A percentile compares a stretch with the other conserved stretches of the same genome.
Evolutionary conservation across 495 filamentous ascomycete genomes (phyloP).

Genomic region (Melanomma pulvis-pyrius): DNA sequence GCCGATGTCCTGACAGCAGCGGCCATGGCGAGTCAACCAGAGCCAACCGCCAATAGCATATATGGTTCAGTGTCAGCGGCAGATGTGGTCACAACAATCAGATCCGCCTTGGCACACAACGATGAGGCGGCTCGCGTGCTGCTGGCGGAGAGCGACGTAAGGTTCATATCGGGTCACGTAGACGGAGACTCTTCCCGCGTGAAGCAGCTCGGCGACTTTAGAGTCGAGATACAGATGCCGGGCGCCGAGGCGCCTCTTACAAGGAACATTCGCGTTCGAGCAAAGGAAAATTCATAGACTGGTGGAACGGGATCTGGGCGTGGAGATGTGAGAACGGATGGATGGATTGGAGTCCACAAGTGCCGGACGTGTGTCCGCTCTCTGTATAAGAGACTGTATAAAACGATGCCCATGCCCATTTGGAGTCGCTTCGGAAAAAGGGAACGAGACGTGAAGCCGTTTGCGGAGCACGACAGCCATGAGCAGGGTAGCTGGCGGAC

Average conservation of each 20-base stretch:
- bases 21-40: constrained; percentile 33
- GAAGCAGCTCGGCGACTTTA: constrained; percentile 59
- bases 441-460: constrained; percentile 19
- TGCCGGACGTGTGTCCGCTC: background rate
- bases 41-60: constrained; percentile 45
- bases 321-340: background rate
- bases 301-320: background rate
- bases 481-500: background rate
- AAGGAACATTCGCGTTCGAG: constrained; percentile 51
- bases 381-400: constrained; percentile 24
- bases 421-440: constrained; percentile 13
- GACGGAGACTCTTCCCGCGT: constrained; percentile 44
- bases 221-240: constrained; percentile 57
- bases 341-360: background rate
- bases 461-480: constrained; percentile 29
- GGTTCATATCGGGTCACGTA: constrained; percentile 46
- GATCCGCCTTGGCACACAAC: constrained; percentile 51
- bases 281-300: constrained; percentile 19
- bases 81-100: constrained; percentile 56
- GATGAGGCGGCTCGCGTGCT: constrained; percentile 56
- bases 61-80: constrained; percentile 60
- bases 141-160: constrained; percentile 55
- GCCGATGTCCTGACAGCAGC: constrained; percentile 42
- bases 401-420: constrained; percentile 17
- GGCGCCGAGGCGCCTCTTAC: constrained; percentile 50